phyloP scores from a whole-genome alignment of 805 yeast species.

The Candida maltosa region DNA sequence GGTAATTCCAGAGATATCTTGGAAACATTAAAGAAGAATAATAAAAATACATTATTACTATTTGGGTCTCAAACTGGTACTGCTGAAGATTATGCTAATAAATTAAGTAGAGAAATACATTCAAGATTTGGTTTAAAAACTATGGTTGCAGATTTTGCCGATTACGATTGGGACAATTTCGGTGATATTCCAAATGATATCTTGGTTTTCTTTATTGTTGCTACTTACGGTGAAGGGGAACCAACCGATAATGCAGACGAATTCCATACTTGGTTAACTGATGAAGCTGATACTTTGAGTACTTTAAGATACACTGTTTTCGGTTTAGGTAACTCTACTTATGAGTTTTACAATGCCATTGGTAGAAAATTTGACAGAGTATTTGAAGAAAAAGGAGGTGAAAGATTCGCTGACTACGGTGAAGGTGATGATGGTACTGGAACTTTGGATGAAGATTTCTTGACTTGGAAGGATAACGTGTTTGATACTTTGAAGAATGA shows the following conservation, averaged over 20 bases:
- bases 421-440: slow-evolving; percentile 95
- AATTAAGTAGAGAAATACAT: slow-evolving; percentile 84
- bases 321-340: slow-evolving; percentile 93
- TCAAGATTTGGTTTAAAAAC: slow-evolving; percentile 77
- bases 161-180: slow-evolving; percentile 78
- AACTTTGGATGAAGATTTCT: slow-evolving; percentile 90
- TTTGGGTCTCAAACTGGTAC: slow-evolving; percentile 98
- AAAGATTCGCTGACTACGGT: slow-evolving; percentile 72
- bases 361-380: slow-evolving; percentile 59
- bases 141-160: slow-evolving; percentile 85
- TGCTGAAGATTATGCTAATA: slow-evolving; percentile 93
- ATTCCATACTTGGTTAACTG: slow-evolving; percentile 66
- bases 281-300: slow-evolving; percentile 53
- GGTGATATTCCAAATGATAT: slow-evolving; percentile 60
- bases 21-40: slow-evolving; percentile 53
- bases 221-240: slow-evolving; percentile 98
- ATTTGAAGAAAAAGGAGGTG: slow-evolving; percentile 63
- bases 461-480: slow-evolving; percentile 85
- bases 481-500: slow-evolving; percentile 63
- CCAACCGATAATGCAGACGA: slow-evolving; percentile 92
- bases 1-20: slow-evolving; percentile 26
- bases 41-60: slow-evolving; percentile 75
- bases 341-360: slow-evolving; percentile 85
- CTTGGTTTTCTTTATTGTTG: slow-evolving; percentile 66
- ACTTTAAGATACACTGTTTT: slow-evolving; percentile 70